Conservation (phyloP, 2,329 filamentous ascomycete species). For the Fusarium nygamai region DNA sequence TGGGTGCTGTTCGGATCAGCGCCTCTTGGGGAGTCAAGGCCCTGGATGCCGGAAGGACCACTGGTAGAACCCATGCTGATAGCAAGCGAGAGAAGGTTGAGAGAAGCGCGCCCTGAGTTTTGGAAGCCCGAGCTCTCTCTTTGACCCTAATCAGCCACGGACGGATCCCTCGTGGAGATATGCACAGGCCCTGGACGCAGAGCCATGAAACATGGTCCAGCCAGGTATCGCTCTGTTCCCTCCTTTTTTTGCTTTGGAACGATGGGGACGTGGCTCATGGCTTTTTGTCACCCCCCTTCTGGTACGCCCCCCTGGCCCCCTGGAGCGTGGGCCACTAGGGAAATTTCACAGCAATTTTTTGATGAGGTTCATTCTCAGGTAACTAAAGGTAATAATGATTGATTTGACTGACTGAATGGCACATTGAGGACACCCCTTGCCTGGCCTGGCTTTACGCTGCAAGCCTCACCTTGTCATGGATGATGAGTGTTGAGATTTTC, state of each 20-base stretch:
- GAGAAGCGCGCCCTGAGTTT: constrained; percentile 32
- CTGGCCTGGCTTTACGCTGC: constrained; percentile 15
- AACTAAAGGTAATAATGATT: constrained; percentile 14
- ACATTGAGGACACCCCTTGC: constrained; percentile 22
- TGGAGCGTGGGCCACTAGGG: constrained; percentile 13
- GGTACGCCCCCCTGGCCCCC: constrained; percentile 21
- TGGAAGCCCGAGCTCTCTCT: constrained; percentile 25
- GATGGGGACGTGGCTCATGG: constrained; percentile 16
- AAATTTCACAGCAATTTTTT: constrained; percentile 38
- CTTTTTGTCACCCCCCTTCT: constrained; percentile 32
- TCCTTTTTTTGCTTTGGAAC: constrained; percentile 31
- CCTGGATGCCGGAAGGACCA: constrained; percentile 19
- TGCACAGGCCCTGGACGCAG: constrained; percentile 28
- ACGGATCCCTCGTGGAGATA: constrained; percentile 35
- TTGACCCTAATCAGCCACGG: constrained; percentile 27
- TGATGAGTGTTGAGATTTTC: constrained; percentile 21
- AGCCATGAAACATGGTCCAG: constrained; percentile 40
- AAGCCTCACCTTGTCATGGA: constrained; percentile 18
- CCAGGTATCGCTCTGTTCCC: constrained; percentile 27
- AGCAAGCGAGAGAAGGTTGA: constrained; percentile 30
- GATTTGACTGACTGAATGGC: constrained; percentile 14
- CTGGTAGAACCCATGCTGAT: constrained; percentile 20
- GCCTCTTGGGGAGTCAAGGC: constrained; percentile 7
- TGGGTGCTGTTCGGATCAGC: constrained; percentile 28
- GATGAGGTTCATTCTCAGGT: constrained; percentile 33